Conservation (phyloP, 2,329 filamentous ascomycete species). For the Ophiostoma angusticollis region DNA sequence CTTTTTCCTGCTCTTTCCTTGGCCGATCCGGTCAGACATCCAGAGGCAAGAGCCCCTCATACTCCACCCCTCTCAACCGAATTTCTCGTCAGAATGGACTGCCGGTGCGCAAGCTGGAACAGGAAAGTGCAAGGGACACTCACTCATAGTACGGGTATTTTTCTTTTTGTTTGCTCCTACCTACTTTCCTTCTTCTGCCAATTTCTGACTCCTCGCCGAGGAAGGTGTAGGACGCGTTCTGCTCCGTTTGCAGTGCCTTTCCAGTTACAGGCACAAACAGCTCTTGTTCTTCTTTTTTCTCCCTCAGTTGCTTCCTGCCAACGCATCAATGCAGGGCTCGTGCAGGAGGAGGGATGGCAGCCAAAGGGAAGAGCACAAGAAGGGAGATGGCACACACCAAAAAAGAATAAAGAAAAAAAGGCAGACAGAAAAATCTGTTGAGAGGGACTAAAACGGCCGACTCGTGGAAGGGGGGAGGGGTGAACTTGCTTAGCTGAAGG, state of each 20-base stretch:
- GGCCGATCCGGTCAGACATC: not conserved
- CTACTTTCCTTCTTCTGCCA: no score
- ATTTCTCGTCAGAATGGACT: no score
- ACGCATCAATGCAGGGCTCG: slow-evolving; percentile 12
- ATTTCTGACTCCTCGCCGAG: no score
- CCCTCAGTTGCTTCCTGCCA: slow-evolving; percentile 10
- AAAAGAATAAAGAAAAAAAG: not conserved
- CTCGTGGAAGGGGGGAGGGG: not conserved
- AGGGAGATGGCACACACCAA: not conserved
- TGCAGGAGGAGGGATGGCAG: slow-evolving; percentile 5
- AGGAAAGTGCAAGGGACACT: no score
- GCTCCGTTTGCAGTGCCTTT: no score
- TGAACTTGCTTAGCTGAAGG: no score
- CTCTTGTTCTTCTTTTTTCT: not conserved
- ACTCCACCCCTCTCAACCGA: no score
- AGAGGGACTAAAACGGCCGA: not conserved
- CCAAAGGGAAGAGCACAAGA: not conserved
- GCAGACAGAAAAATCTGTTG: not conserved
- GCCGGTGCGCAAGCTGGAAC: no score
- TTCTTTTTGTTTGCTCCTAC: no score
- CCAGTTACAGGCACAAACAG: no score
- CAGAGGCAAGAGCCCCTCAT: slow-evolving; percentile 7
- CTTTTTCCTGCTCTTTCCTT: slow-evolving; percentile 10
- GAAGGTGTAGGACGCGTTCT: no score
- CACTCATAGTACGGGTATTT: no score